Conservation (phyloP, 495 filamentous ascomycete species). For the Pyronema domesticum region DNA sequence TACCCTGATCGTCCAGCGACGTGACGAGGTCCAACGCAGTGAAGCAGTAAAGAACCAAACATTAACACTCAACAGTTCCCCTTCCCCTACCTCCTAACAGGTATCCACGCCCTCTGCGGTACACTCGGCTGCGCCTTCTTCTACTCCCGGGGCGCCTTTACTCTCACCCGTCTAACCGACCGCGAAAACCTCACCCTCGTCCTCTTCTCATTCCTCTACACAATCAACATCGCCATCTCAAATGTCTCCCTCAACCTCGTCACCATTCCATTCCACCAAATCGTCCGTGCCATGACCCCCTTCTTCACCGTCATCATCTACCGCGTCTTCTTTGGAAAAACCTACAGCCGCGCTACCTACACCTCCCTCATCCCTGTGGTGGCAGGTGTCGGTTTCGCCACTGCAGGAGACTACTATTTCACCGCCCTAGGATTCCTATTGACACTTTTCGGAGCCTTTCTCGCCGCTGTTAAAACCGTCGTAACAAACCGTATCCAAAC, state of each 20-base stretch:
- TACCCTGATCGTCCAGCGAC: not conserved
- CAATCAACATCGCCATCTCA: conserved; percentile 41
- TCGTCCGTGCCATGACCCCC: conserved; percentile 38
- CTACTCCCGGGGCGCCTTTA: conserved; percentile 30
- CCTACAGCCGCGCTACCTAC: conserved; percentile 35
- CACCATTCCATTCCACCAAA: conserved; percentile 42
- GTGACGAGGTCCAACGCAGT: no score
- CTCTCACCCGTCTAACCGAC: conserved; percentile 29
- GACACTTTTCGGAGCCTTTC: conserved; percentile 36
- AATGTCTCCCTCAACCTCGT: conserved; percentile 39
- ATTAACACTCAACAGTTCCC: conserved; percentile 26
- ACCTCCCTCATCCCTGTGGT: conserved; percentile 39
- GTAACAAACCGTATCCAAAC: conserved; percentile 41
- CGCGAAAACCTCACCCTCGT: conserved; percentile 32
- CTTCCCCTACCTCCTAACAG: conserved; percentile 41
- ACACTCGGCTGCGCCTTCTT: conserved; percentile 35
- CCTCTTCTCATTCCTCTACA: conserved; percentile 39
- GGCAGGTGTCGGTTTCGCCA: conserved; percentile 37
- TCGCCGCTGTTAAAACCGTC: conserved; percentile 39
- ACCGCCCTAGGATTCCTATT: conserved; percentile 35
- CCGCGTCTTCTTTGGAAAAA: conserved; percentile 31
- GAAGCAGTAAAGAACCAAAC: not conserved
- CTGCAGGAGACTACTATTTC: conserved; percentile 41
- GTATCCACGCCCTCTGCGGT: conserved; percentile 34
- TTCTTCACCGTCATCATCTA: conserved; percentile 40